Percentiles rank a stretch among this genome's conserved stretches.
Conservation (phyloP, 1,284 basidiomycete genomes). For the Golubevia pallescens region DNA sequence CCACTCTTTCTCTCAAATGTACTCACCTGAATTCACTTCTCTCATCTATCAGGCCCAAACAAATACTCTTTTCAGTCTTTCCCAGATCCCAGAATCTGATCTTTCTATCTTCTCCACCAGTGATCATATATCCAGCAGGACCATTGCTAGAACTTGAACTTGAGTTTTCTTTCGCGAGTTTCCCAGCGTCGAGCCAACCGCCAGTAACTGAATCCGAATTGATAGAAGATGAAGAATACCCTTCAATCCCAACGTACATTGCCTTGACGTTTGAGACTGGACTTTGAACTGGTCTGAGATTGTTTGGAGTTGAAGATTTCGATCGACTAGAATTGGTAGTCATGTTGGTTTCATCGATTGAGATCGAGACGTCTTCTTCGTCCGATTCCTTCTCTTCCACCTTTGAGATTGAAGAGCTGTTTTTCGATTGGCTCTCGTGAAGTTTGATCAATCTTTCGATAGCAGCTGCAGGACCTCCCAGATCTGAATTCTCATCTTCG, state of each 20-base stretch:
- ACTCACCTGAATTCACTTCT: conserved; percentile 17
- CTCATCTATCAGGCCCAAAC: conserved; percentile 17
- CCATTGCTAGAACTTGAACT: no score
- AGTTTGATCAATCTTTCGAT: conserved; percentile 37
- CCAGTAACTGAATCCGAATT: conserved; percentile 14
- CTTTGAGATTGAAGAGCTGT: neutral
- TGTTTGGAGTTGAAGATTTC: neutral
- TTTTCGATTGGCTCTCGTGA: conserved; percentile 8
- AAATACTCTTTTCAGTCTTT: conserved; percentile 69
- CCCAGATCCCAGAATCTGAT: conserved; percentile 81
- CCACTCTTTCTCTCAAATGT: conserved; percentile 66
- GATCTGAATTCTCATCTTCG: neutral
- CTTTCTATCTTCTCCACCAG: conserved; percentile 80
- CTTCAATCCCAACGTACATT: conserved; percentile 38
- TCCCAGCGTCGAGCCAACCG: conserved; percentile 51
- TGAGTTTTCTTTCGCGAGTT: conserved; percentile 16
- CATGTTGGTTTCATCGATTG: neutral
- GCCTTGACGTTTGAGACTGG: conserved; percentile 24
- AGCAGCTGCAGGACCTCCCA: conserved; percentile 29
- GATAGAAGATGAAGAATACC: conserved; percentile 30
- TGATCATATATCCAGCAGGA: conserved; percentile 76
- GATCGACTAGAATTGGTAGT: neutral
- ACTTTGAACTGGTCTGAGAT: conserved; percentile 1
- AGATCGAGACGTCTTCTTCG: neutral
- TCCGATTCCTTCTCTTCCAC: neutral